Evolutionary conservation across 805 yeast species (phyloP).

Genomic region (Jamesozyma hellenica): DNA sequence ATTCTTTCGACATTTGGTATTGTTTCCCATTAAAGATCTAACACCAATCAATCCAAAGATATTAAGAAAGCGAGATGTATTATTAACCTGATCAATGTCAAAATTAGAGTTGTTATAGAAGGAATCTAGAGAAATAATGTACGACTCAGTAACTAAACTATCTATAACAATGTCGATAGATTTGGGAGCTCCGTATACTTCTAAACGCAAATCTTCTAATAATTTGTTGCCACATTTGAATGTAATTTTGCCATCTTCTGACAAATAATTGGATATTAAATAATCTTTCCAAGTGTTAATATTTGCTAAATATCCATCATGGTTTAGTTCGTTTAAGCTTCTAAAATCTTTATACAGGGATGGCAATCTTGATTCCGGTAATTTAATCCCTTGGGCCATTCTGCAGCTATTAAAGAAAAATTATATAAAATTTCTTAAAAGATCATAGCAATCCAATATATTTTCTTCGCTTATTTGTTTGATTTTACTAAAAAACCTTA

Average conservation of each 20-base stretch:
- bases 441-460: too few species aligned
- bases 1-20: conserved; percentile 10
- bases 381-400: conserved; percentile 1
- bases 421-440: too few species aligned
- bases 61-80: neutral
- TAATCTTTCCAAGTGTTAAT: conserved; percentile 31
- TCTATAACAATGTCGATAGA: conserved; percentile 31
- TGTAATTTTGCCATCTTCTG: conserved; percentile 10
- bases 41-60: conserved; percentile 12
- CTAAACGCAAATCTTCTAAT: conserved; percentile 17
- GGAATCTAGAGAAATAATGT: conserved; percentile 20
- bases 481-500: too few species aligned
- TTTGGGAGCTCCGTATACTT: conserved; percentile 29
- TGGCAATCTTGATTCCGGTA: conserved; percentile 29
- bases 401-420: too few species aligned
- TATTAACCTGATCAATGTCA: neutral
- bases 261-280: conserved; percentile 10
- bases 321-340: conserved; percentile 29
- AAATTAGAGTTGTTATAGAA: conserved; percentile 13
- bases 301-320: conserved; percentile 36
- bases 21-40: conserved; percentile 1
- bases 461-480: too few species aligned
- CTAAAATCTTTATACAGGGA: conserved; percentile 35
- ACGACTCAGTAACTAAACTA: conserved; percentile 21
- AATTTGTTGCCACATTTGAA: conserved; percentile 23